These are phyloP conservation scores for Quercus variabilis DNA, from an alignment of 306 rosid species.

Conservation along the genomic window DNA sequence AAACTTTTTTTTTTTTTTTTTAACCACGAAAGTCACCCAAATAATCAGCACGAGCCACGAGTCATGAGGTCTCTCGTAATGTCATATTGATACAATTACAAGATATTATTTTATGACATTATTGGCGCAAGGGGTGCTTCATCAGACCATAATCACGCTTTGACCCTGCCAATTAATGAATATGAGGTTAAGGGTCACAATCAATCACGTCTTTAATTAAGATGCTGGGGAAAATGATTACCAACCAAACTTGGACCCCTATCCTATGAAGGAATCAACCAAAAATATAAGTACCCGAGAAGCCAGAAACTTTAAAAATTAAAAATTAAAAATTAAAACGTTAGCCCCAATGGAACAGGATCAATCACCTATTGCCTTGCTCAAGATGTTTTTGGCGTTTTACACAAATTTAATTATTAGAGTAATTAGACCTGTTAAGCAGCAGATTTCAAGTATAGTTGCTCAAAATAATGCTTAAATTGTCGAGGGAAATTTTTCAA, in stretches of 20 bases:
- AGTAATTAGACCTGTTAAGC: too few relatives aligned
- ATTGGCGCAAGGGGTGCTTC: neutral
- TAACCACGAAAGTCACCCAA: neutral
- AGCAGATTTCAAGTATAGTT: too few relatives aligned
- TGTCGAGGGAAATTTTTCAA: too few relatives aligned
- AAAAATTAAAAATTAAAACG: neutral
- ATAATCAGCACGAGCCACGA: neutral
- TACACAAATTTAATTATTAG: too few relatives aligned
- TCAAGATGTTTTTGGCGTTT: too few relatives aligned
- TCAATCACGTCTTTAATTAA: neutral
- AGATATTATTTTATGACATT: neutral
- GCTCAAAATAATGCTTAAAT: too few relatives aligned
- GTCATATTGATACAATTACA: too few relatives aligned
- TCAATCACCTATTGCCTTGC: too few relatives aligned
- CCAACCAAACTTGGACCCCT: conserved; percentile 9
- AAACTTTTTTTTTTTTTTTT: neutral
- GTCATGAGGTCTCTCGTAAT: too few relatives aligned
- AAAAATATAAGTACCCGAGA: neutral
- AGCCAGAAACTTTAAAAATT: neutral
- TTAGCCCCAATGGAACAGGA: neutral
- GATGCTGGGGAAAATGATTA: conserved; percentile 22
- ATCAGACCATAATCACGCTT: neutral
- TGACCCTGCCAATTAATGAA: conserved; percentile 1
- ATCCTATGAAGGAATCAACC: neutral
- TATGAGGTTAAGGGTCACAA: neutral